These are phyloP conservation scores for Westerdykella sp. DNA, from an alignment of 2,329 filamentous ascomycete species.

Conservation along the genomic window DNA sequence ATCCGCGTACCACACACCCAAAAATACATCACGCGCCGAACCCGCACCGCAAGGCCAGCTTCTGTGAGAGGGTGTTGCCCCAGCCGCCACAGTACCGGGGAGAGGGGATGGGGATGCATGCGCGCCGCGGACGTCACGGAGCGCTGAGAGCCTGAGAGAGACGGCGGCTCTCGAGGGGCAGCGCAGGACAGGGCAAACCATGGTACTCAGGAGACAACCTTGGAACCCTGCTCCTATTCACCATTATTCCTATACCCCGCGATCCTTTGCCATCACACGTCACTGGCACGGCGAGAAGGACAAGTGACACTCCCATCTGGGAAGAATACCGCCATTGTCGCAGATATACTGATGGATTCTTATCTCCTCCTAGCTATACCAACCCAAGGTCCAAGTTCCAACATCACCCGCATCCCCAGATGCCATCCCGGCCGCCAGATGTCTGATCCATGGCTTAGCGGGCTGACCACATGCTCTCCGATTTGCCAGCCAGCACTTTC, in stretches of 20 bases:
- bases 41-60: neutral
- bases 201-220: too few relatives aligned
- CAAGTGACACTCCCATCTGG: slow-evolving; percentile 2
- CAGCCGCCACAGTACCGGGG: too few relatives aligned
- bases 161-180: neutral
- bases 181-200: too few relatives aligned
- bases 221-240: neutral
- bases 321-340: slow-evolving; percentile 15
- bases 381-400: too few relatives aligned
- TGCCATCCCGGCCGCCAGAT: neutral
- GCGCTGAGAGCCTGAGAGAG: neutral
- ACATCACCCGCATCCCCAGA: neutral
- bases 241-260: neutral
- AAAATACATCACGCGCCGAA: slow-evolving; percentile 27
- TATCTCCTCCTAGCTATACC: slow-evolving; percentile 3
- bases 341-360: slow-evolving; percentile 15
- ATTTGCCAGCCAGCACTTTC: slow-evolving; percentile 28
- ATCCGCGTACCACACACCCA: slow-evolving; percentile 12
- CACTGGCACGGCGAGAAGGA: neutral
- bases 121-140: neutral
- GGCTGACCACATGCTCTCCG: slow-evolving; percentile 22
- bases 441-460: slow-evolving; percentile 8
- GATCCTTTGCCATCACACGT: neutral
- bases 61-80: too few relatives aligned
- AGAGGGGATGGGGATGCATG: too few relatives aligned